Evolutionary conservation across 129 eudicot genomes (phyloP), one percentile per base, ranked within the genome.

Genomic region (Saposhnikovia divaricata): DNA sequence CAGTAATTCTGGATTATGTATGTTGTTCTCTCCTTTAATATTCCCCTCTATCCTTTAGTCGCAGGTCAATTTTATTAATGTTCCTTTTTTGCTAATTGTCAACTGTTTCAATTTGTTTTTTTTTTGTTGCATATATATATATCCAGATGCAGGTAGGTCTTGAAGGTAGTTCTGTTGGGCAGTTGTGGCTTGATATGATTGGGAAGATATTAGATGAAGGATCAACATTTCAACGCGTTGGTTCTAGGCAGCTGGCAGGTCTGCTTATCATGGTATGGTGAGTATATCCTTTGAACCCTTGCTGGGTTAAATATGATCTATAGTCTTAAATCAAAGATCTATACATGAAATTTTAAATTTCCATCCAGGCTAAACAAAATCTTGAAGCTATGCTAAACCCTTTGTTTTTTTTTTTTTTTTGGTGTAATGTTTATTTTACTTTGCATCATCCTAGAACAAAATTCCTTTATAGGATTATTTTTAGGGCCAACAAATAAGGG

Each of bases 191-290:
- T 42, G 97, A 95, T 48, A 86, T 91, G 89, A 90, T 95, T 14
- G 98, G 93, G 40, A 90, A 83, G 78, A 89, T 89, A 79, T 85
- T 95, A 89, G 96, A 89, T 61, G 98, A 92, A 88, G 94, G 94
- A 73, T 92, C 94, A n/a, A 89, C 90, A 82, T 95, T 92, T 85
- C 77, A 86, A 38, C 93, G 96, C 75, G 90, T 90, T 81, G 97
- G 97, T 81, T 95, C 90, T 63, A 89, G 98, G 83, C 98, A 95
- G 96, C 85, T 95, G 80, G 98, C 97, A 48, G 98, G 98, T 79
- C 77, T 95, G 88, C 96, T 95, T 78, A 92, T 95, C 76, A 87
- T 90, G 73, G 97, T 90, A 40, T 95, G 98, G 98, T 95, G 81
- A 86, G 97, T 89, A 80, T 55, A 79, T 38, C 16, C n/a, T 13